Percentiles rank a stretch among this genome's conserved stretches.
phyloP scores from a whole-genome alignment of 2,329 filamentous ascomycete species.

The Botryotinia globosa region DNA sequence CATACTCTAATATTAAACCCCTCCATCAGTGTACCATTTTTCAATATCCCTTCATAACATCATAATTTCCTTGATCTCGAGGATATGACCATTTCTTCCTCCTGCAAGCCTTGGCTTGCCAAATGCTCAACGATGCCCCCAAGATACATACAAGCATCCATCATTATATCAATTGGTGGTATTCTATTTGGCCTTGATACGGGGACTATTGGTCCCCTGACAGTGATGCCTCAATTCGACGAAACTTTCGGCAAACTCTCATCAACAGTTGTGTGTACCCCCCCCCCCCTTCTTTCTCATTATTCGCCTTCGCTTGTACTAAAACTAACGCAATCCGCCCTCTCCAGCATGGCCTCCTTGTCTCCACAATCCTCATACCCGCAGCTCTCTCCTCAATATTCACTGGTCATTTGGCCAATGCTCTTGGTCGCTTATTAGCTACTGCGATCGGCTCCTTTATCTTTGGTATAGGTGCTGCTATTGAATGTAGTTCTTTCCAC shows the following conservation, averaged over 20 bases:
- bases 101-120: not conserved
- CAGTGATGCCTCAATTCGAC: conserved; percentile 48
- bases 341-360: conserved; percentile 50
- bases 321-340: not conserved
- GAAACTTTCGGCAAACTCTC: conserved; percentile 49
- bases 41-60: not conserved
- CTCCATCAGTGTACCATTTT: not conserved
- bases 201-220: conserved; percentile 51
- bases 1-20: not conserved
- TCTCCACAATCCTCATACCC: conserved; percentile 58
- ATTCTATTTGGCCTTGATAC: conserved; percentile 44
- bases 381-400: conserved; percentile 57
- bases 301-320: not conserved
- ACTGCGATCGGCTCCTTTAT: conserved; percentile 50
- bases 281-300: not conserved
- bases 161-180: conserved; percentile 33
- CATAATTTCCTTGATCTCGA: conserved; percentile 18
- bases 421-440: conserved; percentile 48
- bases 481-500: conserved; percentile 49
- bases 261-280: conserved; percentile 41
- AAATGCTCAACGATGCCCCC: conserved; percentile 22
- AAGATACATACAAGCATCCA: conserved; percentile 34
- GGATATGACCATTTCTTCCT: not conserved
- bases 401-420: conserved; percentile 52
- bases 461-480: conserved; percentile 51